Conservation (phyloP, 23 red algal genomes). For the Porphyridium purpureum region DNA sequence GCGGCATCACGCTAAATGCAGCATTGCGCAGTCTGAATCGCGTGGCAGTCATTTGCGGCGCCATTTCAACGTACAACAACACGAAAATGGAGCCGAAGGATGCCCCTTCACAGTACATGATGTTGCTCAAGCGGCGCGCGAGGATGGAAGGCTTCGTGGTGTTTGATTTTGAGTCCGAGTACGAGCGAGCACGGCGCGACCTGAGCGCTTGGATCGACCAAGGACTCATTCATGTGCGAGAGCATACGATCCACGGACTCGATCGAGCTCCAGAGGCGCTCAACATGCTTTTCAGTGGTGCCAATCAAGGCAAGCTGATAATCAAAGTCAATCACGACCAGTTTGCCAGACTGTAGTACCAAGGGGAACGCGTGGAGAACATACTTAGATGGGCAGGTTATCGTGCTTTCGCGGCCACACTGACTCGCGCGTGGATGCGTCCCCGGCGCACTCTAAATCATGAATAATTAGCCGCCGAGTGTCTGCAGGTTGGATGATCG, state of each 20-base stretch:
- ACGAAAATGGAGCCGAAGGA: neutral
- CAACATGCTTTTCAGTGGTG: conserved; percentile 33
- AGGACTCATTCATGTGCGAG: conserved; percentile 25
- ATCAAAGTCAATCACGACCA: conserved; percentile 19
- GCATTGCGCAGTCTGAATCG: conserved; percentile 19
- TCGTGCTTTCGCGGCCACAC: conserved; percentile 31
- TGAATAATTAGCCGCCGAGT: conserved; percentile 17
- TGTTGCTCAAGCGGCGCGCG: conserved; percentile 26
- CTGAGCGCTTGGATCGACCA: conserved; percentile 23
- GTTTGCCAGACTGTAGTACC: too few species aligned
- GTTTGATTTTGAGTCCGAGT: conserved; percentile 34
- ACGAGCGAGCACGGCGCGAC: conserved; percentile 6
- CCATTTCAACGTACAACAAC: conserved; percentile 48
- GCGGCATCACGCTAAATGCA: conserved; percentile 38
- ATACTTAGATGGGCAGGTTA: conserved; percentile 44
- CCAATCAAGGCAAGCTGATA: conserved; percentile 62
- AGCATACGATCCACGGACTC: conserved; percentile 28
- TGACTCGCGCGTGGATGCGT: neutral
- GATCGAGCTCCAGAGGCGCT: conserved; percentile 21
- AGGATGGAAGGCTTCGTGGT: conserved; percentile 59
- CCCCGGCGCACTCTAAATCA: conserved; percentile 8
- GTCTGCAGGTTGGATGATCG: conserved; percentile 10
- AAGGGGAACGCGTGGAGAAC: too few species aligned
- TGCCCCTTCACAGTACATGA: conserved; percentile 43
- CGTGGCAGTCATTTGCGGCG: conserved; percentile 55